Evolutionary conservation across 1,284 basidiomycete species (phyloP).

Genomic region (Psilocybe mexicana): DNA sequence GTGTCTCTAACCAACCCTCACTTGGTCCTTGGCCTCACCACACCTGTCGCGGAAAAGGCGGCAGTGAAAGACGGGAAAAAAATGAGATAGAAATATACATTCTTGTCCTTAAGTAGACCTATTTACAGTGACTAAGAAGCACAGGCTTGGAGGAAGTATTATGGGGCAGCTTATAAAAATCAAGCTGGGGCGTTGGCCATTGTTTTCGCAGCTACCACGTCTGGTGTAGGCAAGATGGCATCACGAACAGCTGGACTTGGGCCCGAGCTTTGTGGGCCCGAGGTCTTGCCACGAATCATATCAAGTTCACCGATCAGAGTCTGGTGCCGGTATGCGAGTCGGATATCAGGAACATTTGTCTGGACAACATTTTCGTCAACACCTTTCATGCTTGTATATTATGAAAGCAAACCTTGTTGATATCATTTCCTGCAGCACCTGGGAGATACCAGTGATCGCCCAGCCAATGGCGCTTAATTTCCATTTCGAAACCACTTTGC

Average conservation of each 20-base stretch:
- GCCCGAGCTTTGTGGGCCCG: conserved; percentile 5
- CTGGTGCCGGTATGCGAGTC: conserved; percentile 86
- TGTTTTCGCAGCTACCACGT: conserved; percentile 35
- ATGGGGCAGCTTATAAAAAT: neutral
- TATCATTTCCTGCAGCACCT: conserved; percentile 87
- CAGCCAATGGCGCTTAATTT: conserved; percentile 96
- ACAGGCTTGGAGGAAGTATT: too few species aligned
- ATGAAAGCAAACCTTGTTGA: conserved; percentile 69
- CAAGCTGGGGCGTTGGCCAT: conserved; percentile 24
- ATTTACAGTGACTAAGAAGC: too few species aligned
- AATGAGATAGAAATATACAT: too few species aligned
- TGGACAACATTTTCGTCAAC: conserved; percentile 32
- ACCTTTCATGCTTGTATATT: conserved; percentile 10
- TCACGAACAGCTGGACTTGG: conserved; percentile 6
- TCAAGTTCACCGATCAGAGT: conserved; percentile 86
- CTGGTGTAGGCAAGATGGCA: conserved; percentile 29
- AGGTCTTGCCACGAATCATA: conserved; percentile 53
- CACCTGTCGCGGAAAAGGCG: too few species aligned
- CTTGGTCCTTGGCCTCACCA: too few species aligned
- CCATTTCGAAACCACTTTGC: conserved; percentile 99
- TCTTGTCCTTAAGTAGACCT: too few species aligned
- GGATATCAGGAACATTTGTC: conserved; percentile 95
- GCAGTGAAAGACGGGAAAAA: too few species aligned
- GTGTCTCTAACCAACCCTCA: neutral
- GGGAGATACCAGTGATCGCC: conserved; percentile 89